Evolutionary conservation across 768 basidiomycete species (phyloP).

Genomic region (Suillus ampliporus): DNA sequence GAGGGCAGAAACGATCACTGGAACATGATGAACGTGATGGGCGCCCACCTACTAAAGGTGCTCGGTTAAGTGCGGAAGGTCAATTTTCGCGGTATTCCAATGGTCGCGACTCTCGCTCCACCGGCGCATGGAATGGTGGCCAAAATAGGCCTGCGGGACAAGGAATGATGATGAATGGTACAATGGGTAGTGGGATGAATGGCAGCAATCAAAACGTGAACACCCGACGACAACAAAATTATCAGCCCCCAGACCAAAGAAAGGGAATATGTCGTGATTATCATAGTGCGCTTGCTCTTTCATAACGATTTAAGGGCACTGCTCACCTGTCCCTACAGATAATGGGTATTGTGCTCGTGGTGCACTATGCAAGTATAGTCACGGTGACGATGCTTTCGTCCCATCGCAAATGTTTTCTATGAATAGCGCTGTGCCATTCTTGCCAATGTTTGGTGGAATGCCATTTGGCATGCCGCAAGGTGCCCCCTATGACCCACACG

Average conservation of each 20-base stretch:
- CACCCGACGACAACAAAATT: slow-evolving; percentile 59
- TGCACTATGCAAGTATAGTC: slow-evolving; percentile 88
- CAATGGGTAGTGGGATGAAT: slow-evolving; percentile 28
- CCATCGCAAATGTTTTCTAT: slow-evolving; percentile 72
- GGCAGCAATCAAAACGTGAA: slow-evolving; percentile 35
- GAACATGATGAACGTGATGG: slow-evolving; percentile 67
- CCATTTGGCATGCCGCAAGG: slow-evolving; percentile 58
- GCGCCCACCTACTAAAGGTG: slow-evolving; percentile 70
- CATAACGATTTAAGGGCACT: slow-evolving; percentile 10
- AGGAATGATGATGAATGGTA: slow-evolving; percentile 27
- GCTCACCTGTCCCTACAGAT: slow-evolving; percentile 52
- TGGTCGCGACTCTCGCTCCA: slow-evolving; percentile 46
- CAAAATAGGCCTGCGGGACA: slow-evolving; percentile 33
- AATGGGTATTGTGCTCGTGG: slow-evolving; percentile 92
- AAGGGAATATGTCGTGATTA: slow-evolving; percentile 90
- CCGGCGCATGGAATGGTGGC: slow-evolving; percentile 48
- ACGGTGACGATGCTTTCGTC: slow-evolving; percentile 86
- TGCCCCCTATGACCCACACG: slow-evolving; percentile 76
- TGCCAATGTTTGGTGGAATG: slow-evolving; percentile 72
- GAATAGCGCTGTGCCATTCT: slow-evolving; percentile 61
- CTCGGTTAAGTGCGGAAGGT: slow-evolving; percentile 67
- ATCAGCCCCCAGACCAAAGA: slow-evolving; percentile 74
- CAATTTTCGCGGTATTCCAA: slow-evolving; percentile 68
- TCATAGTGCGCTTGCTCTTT: slow-evolving; percentile 67
- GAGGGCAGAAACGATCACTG: slow-evolving; percentile 68